These are phyloP conservation scores for Drechslera avenae DNA, from an alignment of 2,329 filamentous ascomycete genomes.

Conservation along the genomic window DNA sequence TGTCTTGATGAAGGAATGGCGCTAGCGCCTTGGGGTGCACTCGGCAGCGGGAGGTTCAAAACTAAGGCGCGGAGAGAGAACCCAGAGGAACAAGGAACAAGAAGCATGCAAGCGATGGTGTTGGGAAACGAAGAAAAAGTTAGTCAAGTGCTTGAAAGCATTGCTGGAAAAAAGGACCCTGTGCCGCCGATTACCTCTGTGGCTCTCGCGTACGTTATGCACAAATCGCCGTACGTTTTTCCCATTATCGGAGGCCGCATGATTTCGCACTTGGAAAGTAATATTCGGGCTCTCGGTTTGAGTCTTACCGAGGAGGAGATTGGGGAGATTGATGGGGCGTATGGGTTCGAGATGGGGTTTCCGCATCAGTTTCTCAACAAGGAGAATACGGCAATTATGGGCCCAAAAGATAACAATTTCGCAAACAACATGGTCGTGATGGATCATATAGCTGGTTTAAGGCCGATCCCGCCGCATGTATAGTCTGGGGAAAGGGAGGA, in stretches of 20 bases:
- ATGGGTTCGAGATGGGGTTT: constrained; percentile 69
- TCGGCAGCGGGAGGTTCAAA: constrained; percentile 52
- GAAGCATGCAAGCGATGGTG: constrained; percentile 41
- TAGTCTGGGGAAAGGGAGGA: constrained; percentile 16
- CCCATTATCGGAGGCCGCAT: constrained; percentile 74
- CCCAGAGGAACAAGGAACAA: constrained; percentile 39
- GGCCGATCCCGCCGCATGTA: constrained; percentile 35
- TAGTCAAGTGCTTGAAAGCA: constrained; percentile 42
- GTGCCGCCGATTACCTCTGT: constrained; percentile 57
- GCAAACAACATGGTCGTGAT: constrained; percentile 24
- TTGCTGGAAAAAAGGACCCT: not conserved
- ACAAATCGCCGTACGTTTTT: constrained; percentile 67
- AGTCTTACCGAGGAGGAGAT: not conserved
- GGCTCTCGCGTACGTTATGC: constrained; percentile 22
- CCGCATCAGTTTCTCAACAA: constrained; percentile 50
- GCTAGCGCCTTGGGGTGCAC: constrained; percentile 60
- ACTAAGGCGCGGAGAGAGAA: constrained; percentile 52
- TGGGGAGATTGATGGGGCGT: constrained; percentile 48
- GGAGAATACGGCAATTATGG: constrained; percentile 26
- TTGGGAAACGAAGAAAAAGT: constrained; percentile 58
- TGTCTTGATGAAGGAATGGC: constrained; percentile 50
- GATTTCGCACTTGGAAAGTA: constrained; percentile 65
- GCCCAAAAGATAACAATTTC: constrained; percentile 33
- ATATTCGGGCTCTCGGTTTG: not conserved
- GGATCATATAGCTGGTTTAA: constrained; percentile 32